Evolutionary conservation across 2,329 filamentous ascomycete species (phyloP), one percentile per base, ranked within the genome.

Genomic region (Epicoccum nigrum): DNA sequence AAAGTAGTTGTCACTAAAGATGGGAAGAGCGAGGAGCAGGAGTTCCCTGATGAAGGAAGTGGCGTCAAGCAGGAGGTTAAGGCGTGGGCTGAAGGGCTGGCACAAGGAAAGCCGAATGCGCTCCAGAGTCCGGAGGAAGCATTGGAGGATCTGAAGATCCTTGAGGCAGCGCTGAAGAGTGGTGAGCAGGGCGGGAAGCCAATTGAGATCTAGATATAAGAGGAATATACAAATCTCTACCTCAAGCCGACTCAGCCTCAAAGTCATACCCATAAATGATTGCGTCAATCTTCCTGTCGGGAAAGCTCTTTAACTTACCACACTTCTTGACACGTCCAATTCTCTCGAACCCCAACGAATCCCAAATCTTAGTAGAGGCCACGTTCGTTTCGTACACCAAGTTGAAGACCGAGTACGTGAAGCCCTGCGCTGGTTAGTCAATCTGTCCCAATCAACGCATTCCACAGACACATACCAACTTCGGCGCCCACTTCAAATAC

Each of bases 331-430:
- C 86, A 46, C 88, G 83, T 17, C 90, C 90, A 68, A 94, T 92
- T 52, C 90, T 86, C 79, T 93, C 92, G 77, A 94, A 94, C 46
- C 90, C 90, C 25, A 94, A 81, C 1, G 53, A 55, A 15, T 55
- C 53, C 53, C 53, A 55, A 9, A 55, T 55, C 15, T 37, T 42
- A 4, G 89, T 90, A 30, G 88, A 92, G 1, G 89, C 90, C 30
- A 92, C 87, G 73, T 94, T 94, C 57, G 88, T 92, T 78, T 94
- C 90, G 77, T 94, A 94, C 6, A 94, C 90, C 43, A 94, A 81
- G 72, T 94, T 94, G 80, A 94, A 94, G 51, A 94, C 89, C 34
- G 88, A 90, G 77, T 94, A 94, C 3, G 86, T 88, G 75, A 93
- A 94, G 23, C 90, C 89, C 80, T 82, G 30, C 4, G 1, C 9